phyloP scores from a whole-genome alignment of 805 yeast genomes.

The Maudiozyma barnettii region DNA sequence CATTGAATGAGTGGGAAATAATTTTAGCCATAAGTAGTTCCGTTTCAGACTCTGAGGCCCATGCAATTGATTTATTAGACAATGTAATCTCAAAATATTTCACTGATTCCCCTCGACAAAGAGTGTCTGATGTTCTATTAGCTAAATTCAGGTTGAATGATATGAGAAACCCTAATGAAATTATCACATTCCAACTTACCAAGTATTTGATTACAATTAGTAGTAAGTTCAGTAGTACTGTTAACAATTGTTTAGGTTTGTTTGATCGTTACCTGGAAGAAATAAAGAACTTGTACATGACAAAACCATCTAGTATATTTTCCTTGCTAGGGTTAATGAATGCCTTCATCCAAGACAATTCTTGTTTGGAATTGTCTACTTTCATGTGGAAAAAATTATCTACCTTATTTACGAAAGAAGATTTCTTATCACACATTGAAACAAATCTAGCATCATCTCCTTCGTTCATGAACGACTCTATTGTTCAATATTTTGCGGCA shows the following conservation, averaged over 20 bases:
- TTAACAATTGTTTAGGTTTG: conserved; percentile 10
- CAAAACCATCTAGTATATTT: conserved; percentile 18
- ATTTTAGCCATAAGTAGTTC: conserved; percentile 42
- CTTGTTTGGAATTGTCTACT: conserved; percentile 9
- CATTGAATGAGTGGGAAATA: conserved; percentile 46
- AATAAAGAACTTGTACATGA: conserved; percentile 8
- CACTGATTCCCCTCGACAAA: conserved; percentile 41
- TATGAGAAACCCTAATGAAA: conserved; percentile 33
- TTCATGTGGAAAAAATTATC: conserved; percentile 14
- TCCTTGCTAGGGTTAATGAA: conserved; percentile 33
- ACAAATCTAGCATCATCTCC: conserved; percentile 8
- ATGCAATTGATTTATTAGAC: conserved; percentile 33
- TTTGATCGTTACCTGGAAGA: conserved; percentile 21
- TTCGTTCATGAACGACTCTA: conserved; percentile 19
- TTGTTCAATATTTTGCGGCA: conserved; percentile 24
- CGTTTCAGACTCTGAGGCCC: conserved; percentile 25
- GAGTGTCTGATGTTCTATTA: conserved; percentile 33
- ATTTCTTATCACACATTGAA: conserved; percentile 15
- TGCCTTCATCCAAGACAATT: conserved; percentile 19
- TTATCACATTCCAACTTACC: conserved; percentile 30
- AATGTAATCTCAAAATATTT: conserved; percentile 39
- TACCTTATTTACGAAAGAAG: conserved; percentile 8
- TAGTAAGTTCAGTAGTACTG: conserved; percentile 23
- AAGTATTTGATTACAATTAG: conserved; percentile 23
- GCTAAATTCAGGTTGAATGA: conserved; percentile 28